phyloP scores from a whole-genome alignment of 2,329 filamentous ascomycete genomes.

The Penicillium sp. region DNA sequence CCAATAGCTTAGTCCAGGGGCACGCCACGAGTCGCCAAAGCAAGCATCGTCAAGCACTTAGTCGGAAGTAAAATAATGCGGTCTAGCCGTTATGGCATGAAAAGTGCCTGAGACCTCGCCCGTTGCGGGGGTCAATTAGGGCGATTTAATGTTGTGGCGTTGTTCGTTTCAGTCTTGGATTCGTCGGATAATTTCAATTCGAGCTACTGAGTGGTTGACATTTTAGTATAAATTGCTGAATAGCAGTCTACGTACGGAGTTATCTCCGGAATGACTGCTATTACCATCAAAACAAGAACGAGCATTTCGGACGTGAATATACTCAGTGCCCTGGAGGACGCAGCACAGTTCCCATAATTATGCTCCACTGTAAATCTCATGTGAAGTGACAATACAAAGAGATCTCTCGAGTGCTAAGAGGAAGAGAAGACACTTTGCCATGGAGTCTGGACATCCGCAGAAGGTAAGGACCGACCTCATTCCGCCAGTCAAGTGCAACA shows the following conservation, averaged over 20 bases:
- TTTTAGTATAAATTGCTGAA: neutral
- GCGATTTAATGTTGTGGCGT: neutral
- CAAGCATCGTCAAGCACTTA: constrained; percentile 21
- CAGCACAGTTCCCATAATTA: constrained; percentile 5
- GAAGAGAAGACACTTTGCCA: constrained; percentile 3
- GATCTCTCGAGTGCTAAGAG: constrained; percentile 7
- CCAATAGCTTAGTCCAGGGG: constrained; percentile 9
- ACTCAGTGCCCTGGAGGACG: constrained; percentile 4
- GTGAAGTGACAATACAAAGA: constrained; percentile 2
- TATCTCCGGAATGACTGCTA: neutral
- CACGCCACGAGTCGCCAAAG: neutral
- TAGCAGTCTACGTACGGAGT: neutral
- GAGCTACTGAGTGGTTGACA: neutral
- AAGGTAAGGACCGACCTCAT: constrained; percentile 14
- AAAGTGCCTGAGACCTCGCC: constrained; percentile 11
- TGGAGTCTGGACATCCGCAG: constrained; percentile 15
- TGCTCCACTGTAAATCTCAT: constrained; percentile 2
- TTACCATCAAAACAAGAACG: neutral
- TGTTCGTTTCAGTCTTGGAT: neutral
- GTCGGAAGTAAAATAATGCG: constrained; percentile 5
- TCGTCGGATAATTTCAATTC: neutral
- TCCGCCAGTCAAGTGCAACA: constrained; percentile 12
- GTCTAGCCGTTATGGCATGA: constrained; percentile 11
- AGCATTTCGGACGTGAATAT: constrained; percentile 2
- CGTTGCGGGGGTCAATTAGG: constrained; percentile 13